Evolutionary conservation across 345 rosid genomes (phyloP).

Genomic region (Lepidium aucheri): DNA sequence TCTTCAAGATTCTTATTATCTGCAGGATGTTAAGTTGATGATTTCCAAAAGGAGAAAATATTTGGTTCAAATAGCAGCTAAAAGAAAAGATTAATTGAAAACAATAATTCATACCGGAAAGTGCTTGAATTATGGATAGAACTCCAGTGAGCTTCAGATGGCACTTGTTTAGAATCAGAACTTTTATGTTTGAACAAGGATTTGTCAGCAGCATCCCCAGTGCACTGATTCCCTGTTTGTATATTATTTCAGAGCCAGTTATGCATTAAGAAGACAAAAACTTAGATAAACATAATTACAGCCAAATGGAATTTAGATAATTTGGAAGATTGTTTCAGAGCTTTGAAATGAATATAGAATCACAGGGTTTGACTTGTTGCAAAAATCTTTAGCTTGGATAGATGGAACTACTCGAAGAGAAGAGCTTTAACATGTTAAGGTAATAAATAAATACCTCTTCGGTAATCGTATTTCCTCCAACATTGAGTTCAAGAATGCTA

Average conservation of each 20-base stretch:
- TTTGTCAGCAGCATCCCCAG: conserved; percentile 50
- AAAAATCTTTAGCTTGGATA: neutral
- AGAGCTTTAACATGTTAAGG: neutral
- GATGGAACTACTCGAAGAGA: neutral
- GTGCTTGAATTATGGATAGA: conserved; percentile 58
- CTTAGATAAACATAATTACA: neutral
- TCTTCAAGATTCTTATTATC: conserved; percentile 65
- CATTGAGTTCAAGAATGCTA: conserved; percentile 58
- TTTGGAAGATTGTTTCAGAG: neutral
- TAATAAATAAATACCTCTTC: conserved; percentile 49
- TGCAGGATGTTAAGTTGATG: conserved; percentile 18
- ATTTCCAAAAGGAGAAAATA: neutral
- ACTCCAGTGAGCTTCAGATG: conserved; percentile 62
- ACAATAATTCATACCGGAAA: conserved; percentile 44
- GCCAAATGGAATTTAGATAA: neutral
- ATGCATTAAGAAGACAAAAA: neutral
- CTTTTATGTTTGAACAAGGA: conserved; percentile 54
- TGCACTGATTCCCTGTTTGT: conserved; percentile 55
- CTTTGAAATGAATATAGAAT: neutral
- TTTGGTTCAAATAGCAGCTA: neutral
- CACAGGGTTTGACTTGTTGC: neutral
- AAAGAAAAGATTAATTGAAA: neutral
- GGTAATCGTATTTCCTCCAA: conserved; percentile 62
- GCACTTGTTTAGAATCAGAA: conserved; percentile 60
- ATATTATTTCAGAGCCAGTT: neutral